Evolutionary conservation across 352 stramenopile species (phyloP), one percentile per base, ranked within the genome.

Genomic region (Phytophthora palmivora): DNA sequence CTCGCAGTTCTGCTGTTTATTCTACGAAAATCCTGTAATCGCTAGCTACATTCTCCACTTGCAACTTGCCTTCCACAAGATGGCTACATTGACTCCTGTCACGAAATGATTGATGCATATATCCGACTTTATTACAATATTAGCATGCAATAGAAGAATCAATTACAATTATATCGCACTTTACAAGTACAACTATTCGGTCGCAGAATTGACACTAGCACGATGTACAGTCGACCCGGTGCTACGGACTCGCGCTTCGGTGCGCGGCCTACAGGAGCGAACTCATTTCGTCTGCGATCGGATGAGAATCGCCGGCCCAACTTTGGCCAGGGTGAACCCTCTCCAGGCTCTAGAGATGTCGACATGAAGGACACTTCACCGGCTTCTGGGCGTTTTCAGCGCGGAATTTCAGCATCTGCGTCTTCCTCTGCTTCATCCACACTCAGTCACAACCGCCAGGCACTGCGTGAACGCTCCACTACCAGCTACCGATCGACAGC

Each of bases 1-100:
- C 14, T 12, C 22, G 1, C 50, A 89, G 78, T 89, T 89, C 46
- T 87, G 74, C 49, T 45, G 44, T 22, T 64, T 74, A 21, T 85
- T 88, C 52, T 89, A 76, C 67, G 43, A 82, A 47, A 88, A 67
- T 49, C 49, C 63, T 1, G 53, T 54, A 10, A 50, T 89, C 49
- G 34, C 67, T 9, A 36, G 37, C 18, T 67, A 36, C 58, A 76
- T 88, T 55, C 22, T 46, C 8, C 67, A 82, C 22, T 68, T 89
- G 4, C 76, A 87, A 60, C 52, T 57, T 24, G 78, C 78, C 2
- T 84, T 89, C 42, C 63, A 78, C 22, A 62, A 56, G 21, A 49
- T 89, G 37, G 45, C 56, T 2, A 14, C 6, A 34, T 30, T 19
- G 9, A 18, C 24, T n/a, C 14, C 50, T 11, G 34, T 57, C 21